Conservation (phyloP, 1,284 basidiomycete genomes). For the Moesziomyces antarcticus region DNA sequence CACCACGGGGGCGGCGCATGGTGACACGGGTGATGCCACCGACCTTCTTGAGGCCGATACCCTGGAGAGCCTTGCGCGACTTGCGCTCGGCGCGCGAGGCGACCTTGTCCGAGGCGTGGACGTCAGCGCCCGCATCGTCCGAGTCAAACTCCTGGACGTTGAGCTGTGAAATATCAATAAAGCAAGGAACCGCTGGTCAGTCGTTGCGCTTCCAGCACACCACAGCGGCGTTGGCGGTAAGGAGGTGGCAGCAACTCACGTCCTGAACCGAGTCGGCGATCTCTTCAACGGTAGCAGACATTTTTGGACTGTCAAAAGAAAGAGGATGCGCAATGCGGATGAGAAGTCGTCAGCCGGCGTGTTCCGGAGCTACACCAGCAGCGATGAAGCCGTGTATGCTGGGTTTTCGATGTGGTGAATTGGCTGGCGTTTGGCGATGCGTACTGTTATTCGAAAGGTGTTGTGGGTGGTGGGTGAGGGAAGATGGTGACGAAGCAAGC, state of each 20-base stretch:
- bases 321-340: neutral
- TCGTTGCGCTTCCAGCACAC: no score
- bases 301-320: conserved; percentile 11
- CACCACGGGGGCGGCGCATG: conserved; percentile 91
- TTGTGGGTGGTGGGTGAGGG: no score
- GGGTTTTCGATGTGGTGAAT: no score
- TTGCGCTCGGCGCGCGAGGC: conserved; percentile 73
- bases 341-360: conserved; percentile 6
- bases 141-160: conserved; percentile 73
- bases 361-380: neutral
- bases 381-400: neutral
- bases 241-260: conserved; percentile 70
- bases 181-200: neutral
- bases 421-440: no score
- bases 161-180: conserved; percentile 66
- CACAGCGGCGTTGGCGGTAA: no score
- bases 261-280: conserved; percentile 73
- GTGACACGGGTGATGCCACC: conserved; percentile 94
- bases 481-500: no score
- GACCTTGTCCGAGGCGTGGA: conserved; percentile 88
- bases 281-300: conserved; percentile 78
- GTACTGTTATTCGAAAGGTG: no score
- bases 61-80: conserved; percentile 66
- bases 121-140: conserved; percentile 73
- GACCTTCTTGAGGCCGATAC: conserved; percentile 77